These are phyloP conservation scores for Leucogyrophana mollusca DNA, from an alignment of 768 basidiomycete species.

Conservation along the genomic window DNA sequence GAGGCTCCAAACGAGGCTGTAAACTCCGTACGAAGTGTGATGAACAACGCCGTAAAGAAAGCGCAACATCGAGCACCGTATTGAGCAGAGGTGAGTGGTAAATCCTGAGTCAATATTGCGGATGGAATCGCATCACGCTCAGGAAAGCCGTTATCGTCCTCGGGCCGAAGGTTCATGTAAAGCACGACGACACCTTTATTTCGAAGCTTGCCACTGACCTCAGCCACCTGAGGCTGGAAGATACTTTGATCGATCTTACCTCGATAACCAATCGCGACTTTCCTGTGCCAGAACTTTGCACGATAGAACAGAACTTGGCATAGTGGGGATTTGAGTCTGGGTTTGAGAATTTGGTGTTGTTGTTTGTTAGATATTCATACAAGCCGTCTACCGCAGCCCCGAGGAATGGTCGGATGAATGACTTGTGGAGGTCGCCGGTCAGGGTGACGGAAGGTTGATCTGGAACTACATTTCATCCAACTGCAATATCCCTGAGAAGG, in stretches of 20 bases:
- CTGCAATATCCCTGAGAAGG: too few species aligned
- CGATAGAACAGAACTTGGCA: constrained; percentile 10
- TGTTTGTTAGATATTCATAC: constrained; percentile 14
- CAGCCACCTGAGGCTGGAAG: neutral
- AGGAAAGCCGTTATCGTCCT: constrained; percentile 11
- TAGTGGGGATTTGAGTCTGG: neutral
- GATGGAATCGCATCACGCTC: constrained; percentile 12
- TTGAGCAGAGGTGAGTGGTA: neutral
- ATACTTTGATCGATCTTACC: neutral
- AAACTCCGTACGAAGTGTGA: neutral
- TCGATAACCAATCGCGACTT: constrained; percentile 16
- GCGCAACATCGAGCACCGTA: constrained; percentile 10
- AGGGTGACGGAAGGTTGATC: too few species aligned
- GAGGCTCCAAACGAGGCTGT: neutral
- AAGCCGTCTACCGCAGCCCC: constrained; percentile 13
- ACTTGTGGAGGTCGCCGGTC: neutral
- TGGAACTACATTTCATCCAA: too few species aligned
- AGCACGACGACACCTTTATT: constrained; percentile 14
- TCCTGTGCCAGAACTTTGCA: constrained; percentile 20
- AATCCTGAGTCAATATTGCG: constrained; percentile 8
- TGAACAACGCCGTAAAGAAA: constrained; percentile 15
- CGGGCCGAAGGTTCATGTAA: constrained; percentile 13
- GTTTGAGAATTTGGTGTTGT: constrained; percentile 2
- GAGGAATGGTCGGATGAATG: constrained; percentile 2
- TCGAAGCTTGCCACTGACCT: constrained; percentile 2